Conservation (phyloP, 2,329 filamentous ascomycete species). For the Helminthosporium solani region DNA sequence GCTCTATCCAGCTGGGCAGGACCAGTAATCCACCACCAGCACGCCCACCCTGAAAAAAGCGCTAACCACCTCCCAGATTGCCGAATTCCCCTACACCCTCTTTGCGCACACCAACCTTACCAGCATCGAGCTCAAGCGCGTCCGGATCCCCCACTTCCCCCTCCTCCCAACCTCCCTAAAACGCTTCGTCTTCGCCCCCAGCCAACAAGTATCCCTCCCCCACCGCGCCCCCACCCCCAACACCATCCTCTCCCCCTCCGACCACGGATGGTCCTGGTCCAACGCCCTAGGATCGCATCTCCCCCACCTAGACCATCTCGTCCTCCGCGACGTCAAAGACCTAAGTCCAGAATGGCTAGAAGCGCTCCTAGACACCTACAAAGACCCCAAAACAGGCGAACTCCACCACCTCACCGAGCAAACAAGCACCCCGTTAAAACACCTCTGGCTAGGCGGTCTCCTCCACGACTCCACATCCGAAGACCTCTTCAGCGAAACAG, state of each 20-base stretch:
- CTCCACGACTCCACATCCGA: background rate
- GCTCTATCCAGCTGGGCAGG: slow-evolving; percentile 10
- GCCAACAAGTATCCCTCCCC: background rate
- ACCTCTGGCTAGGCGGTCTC: background rate
- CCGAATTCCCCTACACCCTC: background rate
- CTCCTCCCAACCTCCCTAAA: slow-evolving; percentile 20
- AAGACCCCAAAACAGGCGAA: slow-evolving; percentile 1
- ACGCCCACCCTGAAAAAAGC: background rate
- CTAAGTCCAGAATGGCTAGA: slow-evolving; percentile 10
- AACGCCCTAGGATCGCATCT: slow-evolving; percentile 5
- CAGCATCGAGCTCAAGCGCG: slow-evolving; percentile 15
- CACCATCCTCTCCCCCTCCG: background rate
- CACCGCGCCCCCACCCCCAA: background rate
- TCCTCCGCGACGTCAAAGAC: slow-evolving; percentile 11
- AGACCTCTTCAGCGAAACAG: slow-evolving; percentile 7
- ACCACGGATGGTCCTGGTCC: background rate
- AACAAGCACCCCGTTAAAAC: background rate
- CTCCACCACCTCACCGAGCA: background rate
- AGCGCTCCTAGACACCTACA: slow-evolving; percentile 13
- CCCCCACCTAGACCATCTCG: slow-evolving; percentile 21
- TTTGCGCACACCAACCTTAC: slow-evolving; percentile 3
- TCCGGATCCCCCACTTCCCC: slow-evolving; percentile 2
- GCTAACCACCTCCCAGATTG: background rate
- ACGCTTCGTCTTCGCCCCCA: slow-evolving; percentile 13
- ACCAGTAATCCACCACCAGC: background rate